Percentiles rank a stretch among this genome's conserved stretches.
phyloP scores from a whole-genome alignment of 2,329 filamentous ascomycete genomes.

The Pseudocercospora pini-densiflorae region DNA sequence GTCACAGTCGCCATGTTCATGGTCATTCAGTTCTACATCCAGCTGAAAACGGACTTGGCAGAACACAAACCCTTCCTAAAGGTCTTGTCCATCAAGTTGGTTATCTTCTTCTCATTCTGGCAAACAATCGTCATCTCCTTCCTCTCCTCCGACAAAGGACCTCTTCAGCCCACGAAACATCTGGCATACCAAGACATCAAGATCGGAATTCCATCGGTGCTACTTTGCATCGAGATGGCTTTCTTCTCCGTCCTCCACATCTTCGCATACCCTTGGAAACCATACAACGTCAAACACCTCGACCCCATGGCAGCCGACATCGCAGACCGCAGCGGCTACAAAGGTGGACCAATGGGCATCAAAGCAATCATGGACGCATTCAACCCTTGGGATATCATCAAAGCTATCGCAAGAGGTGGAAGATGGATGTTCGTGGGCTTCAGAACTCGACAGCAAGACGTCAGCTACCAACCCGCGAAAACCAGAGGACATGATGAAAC shows the following conservation, averaged over 20 bases:
- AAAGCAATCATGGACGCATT: constrained; percentile 72
- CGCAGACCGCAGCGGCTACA: constrained; percentile 49
- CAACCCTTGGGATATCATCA: constrained; percentile 82
- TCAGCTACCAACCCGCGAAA: constrained; percentile 43
- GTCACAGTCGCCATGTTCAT: constrained; percentile 89
- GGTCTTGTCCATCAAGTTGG: constrained; percentile 83
- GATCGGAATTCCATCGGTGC: constrained; percentile 76
- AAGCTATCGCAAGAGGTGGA: constrained; percentile 75
- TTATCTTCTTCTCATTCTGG: constrained; percentile 93
- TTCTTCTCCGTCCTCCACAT: constrained; percentile 78
- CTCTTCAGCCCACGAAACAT: constrained; percentile 64
- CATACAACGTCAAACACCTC: constrained; percentile 59
- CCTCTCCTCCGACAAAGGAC: constrained; percentile 63
- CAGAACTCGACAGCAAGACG: constrained; percentile 57
- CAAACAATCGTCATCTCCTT: constrained; percentile 69
- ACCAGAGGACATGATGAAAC: constrained; percentile 17
- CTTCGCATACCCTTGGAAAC: constrained; percentile 79
- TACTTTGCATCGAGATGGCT: constrained; percentile 85
- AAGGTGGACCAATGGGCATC: constrained; percentile 67
- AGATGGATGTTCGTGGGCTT: constrained; percentile 81
- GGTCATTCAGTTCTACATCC: constrained; percentile 83
- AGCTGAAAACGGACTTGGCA: constrained; percentile 70
- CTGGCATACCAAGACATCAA: constrained; percentile 77
- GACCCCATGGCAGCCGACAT: constrained; percentile 36
- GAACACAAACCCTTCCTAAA: constrained; percentile 77